Evolutionary conservation across 805 yeast genomes (phyloP).

Genomic region (Ogataea chonburiensis): DNA sequence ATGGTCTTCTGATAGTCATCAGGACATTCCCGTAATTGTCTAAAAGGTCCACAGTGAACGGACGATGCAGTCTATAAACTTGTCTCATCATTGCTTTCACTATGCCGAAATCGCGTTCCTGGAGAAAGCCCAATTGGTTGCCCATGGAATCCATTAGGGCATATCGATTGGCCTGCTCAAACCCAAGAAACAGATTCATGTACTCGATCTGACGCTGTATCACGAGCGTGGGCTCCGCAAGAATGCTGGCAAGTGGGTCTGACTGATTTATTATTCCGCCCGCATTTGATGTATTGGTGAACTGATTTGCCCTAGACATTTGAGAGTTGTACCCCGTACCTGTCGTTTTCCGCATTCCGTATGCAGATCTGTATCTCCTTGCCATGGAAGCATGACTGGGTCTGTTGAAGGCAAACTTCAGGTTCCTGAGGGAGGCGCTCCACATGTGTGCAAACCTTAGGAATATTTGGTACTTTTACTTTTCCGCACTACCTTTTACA

Average conservation of each 20-base stretch:
- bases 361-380: background rate
- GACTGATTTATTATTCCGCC: conserved; percentile 51
- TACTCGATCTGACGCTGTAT: conserved; percentile 86
- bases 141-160: conserved; percentile 73
- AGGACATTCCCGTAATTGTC: conserved; percentile 60
- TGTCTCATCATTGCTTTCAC: conserved; percentile 76
- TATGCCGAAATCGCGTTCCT: conserved; percentile 75
- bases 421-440: background rate
- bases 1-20: conserved; percentile 74
- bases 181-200: conserved; percentile 83
- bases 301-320: background rate
- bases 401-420: conserved; percentile 1
- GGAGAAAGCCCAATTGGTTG: conserved; percentile 71
- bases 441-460: too few species aligned
- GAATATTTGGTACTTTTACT: conserved; percentile 1
- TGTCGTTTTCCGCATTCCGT: conserved; percentile 6
- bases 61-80: conserved; percentile 80
- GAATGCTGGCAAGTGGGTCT: conserved; percentile 60
- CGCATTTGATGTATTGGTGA: conserved; percentile 27
- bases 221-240: conserved; percentile 80
- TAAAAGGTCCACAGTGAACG: conserved; percentile 71
- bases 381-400: background rate
- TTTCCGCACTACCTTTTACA: conserved; percentile 9
- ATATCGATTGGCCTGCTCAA: conserved; percentile 87
- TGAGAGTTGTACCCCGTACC: background rate